phyloP scores from a whole-genome alignment of 768 basidiomycete species.

The Leccinum disarticulatum region DNA sequence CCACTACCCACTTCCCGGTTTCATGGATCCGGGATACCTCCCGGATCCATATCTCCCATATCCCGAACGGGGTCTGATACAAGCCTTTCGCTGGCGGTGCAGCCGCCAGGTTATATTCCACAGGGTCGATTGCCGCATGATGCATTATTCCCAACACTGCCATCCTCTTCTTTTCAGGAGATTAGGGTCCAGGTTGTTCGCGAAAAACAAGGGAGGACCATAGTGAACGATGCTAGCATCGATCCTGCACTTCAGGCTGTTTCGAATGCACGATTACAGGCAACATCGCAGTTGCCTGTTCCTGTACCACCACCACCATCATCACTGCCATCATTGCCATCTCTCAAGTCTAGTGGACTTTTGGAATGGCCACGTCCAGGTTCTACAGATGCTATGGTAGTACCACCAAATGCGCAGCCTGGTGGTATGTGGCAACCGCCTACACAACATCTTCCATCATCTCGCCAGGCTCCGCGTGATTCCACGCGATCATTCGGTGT shows the following conservation, averaged over 20 bases:
- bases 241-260: slow-evolving; percentile 32
- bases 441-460: slow-evolving; percentile 20
- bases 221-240: slow-evolving; percentile 29
- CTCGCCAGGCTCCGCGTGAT: slow-evolving; percentile 25
- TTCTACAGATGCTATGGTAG: slow-evolving; percentile 28
- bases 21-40: slow-evolving; percentile 11
- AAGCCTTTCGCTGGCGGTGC: slow-evolving; percentile 13
- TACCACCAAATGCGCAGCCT: slow-evolving; percentile 12
- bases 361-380: slow-evolving; percentile 56
- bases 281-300: slow-evolving; percentile 13
- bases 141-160: slow-evolving; percentile 29
- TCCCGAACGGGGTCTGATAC: slow-evolving; percentile 24
- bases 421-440: slow-evolving; percentile 24
- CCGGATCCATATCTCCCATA: slow-evolving; percentile 20
- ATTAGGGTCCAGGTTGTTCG: slow-evolving; percentile 15
- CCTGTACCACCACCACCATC: slow-evolving; percentile 31
- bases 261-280: slow-evolving; percentile 22
- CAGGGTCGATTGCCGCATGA: slow-evolving; percentile 40
- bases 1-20: slow-evolving; percentile 3
- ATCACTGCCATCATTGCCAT: slow-evolving; percentile 55
- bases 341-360: slow-evolving; percentile 72
- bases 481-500: slow-evolving; percentile 11
- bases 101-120: slow-evolving; percentile 32
- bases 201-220: slow-evolving; percentile 29
- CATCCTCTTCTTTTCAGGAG: slow-evolving; percentile 18